A percentile compares a stretch with the other conserved stretches of the same genome.
These are phyloP conservation scores for Chrysoporthe deuterocubensis DNA, from an alignment of 2,329 filamentous ascomycete genomes.

Conservation along the genomic window DNA sequence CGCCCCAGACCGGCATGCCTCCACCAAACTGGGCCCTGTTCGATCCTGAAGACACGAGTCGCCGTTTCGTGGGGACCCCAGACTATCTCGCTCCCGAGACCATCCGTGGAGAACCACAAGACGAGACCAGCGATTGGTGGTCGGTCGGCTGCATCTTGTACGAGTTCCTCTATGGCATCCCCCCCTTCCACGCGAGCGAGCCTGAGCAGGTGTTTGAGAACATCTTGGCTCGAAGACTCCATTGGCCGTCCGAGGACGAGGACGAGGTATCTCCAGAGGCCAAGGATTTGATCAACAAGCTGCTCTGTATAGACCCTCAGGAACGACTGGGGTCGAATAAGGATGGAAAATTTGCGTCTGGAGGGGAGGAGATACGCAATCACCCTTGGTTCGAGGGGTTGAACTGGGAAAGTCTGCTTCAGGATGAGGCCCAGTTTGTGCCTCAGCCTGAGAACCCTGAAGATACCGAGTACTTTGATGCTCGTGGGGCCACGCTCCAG, in stretches of 20 bases:
- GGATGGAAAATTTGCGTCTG: conserved; percentile 79
- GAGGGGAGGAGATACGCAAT: conserved; percentile 86
- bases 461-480: conserved; percentile 97
- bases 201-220: conserved; percentile 97
- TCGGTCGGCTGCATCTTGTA: conserved; percentile 98
- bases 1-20: conserved; percentile 71
- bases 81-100: conserved; percentile 98
- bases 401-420: conserved; percentile 88
- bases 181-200: conserved; percentile 88
- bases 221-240: conserved; percentile 85
- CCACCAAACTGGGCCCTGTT: conserved; percentile 93
- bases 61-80: conserved; percentile 93
- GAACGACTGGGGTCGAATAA: conserved; percentile 84
- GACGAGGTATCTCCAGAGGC: conserved; percentile 83
- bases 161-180: conserved; percentile 90
- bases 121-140: conserved; percentile 99
- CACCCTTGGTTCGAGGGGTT: conserved; percentile 88
- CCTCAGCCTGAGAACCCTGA: conserved; percentile 91
- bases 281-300: conserved; percentile 90
- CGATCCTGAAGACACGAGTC: conserved; percentile 89
- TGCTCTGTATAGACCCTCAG: conserved; percentile 83
- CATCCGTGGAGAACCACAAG: conserved; percentile 91
- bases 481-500: conserved; percentile 87
- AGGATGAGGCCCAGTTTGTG: conserved; percentile 95
- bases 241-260: conserved; percentile 86